phyloP scores from a whole-genome alignment of 2,329 filamentous ascomycete genomes.

The Verticillium tricorpus region DNA sequence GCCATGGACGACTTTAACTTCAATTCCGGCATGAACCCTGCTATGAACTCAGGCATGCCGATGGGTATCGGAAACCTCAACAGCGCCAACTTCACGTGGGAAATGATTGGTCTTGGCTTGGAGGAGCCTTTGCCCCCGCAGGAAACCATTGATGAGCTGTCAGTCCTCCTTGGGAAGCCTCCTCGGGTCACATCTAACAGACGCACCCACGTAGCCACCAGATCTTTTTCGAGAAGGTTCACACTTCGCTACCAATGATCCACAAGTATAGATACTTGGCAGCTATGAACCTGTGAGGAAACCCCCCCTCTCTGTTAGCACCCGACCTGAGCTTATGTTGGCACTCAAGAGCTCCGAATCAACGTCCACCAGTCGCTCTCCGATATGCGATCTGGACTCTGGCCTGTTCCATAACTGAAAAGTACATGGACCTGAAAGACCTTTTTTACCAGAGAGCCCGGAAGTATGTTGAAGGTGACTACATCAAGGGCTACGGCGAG shows the following conservation, averaged over 20 bases:
- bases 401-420: conserved; percentile 80
- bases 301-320: neutral
- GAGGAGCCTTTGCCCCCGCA: conserved; percentile 56
- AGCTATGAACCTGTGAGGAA: conserved; percentile 71
- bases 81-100: conserved; percentile 68
- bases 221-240: conserved; percentile 87
- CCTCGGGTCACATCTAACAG: conserved; percentile 10
- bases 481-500: conserved; percentile 90
- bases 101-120: conserved; percentile 59
- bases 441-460: conserved; percentile 86
- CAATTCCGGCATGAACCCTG: conserved; percentile 42
- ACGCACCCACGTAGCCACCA: conserved; percentile 51
- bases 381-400: conserved; percentile 96
- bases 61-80: conserved; percentile 15
- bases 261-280: conserved; percentile 84
- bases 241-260: conserved; percentile 82
- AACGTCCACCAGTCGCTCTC: conserved; percentile 80
- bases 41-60: conserved; percentile 25
- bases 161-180: conserved; percentile 23
- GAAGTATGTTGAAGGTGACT: conserved; percentile 86
- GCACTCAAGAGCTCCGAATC: conserved; percentile 61
- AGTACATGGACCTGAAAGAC: conserved; percentile 73
- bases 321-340: neutral
- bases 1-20: conserved; percentile 57
- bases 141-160: conserved; percentile 76